Percentiles rank a stretch among this genome's conserved stretches.
These are phyloP conservation scores for Cnidoscolus chayamansa DNA, from an alignment of 441 rosid species.

Conservation along the genomic window DNA sequence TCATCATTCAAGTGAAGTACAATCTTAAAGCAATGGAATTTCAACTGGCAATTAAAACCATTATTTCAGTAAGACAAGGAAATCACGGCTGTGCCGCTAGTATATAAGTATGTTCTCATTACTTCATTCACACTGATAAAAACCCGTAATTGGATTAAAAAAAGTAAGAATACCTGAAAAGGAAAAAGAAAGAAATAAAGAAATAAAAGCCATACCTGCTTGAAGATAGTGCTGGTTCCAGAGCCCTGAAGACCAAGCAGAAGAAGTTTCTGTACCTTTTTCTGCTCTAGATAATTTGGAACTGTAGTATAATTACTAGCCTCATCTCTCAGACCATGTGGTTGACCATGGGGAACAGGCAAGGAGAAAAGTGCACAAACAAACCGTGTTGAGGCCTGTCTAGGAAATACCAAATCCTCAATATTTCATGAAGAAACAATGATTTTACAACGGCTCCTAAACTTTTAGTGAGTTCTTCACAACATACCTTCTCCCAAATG, in stretches of 20 bases:
- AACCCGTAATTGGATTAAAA: background rate
- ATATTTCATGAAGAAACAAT: slow-evolving; percentile 21
- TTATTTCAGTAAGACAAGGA: background rate
- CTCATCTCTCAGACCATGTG: slow-evolving; percentile 55
- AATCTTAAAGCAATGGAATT: background rate
- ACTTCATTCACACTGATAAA: background rate
- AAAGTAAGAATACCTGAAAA: background rate
- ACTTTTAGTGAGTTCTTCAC: slow-evolving; percentile 10
- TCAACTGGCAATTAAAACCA: background rate
- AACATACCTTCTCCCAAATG: slow-evolving; percentile 94
- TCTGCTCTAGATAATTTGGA: slow-evolving; percentile 67
- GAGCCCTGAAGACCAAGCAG: slow-evolving; percentile 66
- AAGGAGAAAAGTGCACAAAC: slow-evolving; percentile 62
- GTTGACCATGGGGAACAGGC: slow-evolving; percentile 65
- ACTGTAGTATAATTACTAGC: slow-evolving; percentile 56
- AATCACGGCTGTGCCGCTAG: background rate
- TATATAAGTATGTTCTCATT: no score
- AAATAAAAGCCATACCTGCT: slow-evolving; percentile 51
- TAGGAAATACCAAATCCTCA: slow-evolving; percentile 36
- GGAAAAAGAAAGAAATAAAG: background rate
- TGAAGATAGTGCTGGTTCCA: slow-evolving; percentile 83
- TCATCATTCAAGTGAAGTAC: background rate
- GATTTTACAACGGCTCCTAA: slow-evolving; percentile 8
- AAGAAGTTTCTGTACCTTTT: slow-evolving; percentile 62
- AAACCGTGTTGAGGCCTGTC: slow-evolving; percentile 77